Conservation (phyloP, 345 rosid genomes). For the Viola odorata region DNA sequence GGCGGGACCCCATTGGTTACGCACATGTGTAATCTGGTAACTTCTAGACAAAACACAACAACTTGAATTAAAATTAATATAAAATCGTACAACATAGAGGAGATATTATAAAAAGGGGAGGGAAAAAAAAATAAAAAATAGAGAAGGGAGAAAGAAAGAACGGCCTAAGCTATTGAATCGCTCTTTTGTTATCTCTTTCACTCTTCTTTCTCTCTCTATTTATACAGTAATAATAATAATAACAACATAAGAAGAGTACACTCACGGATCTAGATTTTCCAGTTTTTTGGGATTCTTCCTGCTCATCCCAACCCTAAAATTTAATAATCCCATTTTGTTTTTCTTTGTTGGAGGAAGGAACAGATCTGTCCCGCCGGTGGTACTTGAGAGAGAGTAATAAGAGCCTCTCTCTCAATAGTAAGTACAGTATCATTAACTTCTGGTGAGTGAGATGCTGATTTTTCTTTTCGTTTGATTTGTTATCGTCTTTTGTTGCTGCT, state of each 20-base stretch:
- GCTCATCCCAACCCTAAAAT: background rate
- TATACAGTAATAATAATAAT: background rate
- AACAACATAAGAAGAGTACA: background rate
- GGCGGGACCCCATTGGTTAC: slow-evolving; percentile 6
- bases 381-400: background rate
- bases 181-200: no score
- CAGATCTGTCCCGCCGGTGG: background rate
- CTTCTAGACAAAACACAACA: background rate
- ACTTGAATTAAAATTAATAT: no score
- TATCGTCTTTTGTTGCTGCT: background rate
- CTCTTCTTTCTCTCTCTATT: slow-evolving; percentile 1
- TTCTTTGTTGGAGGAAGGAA: background rate
- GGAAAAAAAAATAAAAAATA: background rate
- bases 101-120: background rate
- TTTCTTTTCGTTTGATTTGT: background rate
- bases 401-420: background rate
- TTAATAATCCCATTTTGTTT: background rate
- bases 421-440: background rate
- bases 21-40: background rate
- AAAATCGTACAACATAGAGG: background rate
- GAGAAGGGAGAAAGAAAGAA: background rate
- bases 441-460: background rate
- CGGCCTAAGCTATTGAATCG: slow-evolving; percentile 24
- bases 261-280: no score
- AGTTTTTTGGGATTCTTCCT: no score